Conservation (phyloP, 257 asterid species). For the Ligustrum vulgare region DNA sequence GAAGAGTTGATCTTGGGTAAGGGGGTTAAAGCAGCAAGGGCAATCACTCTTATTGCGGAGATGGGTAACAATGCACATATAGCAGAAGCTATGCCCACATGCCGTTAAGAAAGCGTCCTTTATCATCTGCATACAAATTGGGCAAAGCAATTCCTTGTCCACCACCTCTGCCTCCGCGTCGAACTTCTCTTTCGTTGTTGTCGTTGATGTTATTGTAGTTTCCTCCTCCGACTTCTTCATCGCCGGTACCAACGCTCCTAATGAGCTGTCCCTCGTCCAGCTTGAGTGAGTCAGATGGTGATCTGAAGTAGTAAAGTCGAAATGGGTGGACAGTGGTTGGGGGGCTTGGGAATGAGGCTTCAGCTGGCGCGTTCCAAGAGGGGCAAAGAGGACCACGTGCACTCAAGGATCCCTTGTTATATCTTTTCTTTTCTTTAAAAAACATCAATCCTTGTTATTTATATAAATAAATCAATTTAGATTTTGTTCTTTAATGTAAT, state of each 20-base stretch:
- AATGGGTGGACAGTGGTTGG: not conserved
- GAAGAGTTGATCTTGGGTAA: conserved; percentile 69
- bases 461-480: too few species aligned
- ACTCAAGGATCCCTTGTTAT: too few species aligned
- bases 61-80: conserved; percentile 83
- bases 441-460: too few species aligned
- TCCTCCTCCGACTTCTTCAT: conserved; percentile 25
- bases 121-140: conserved; percentile 78
- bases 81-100: conserved; percentile 87
- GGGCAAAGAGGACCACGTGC: too few species aligned
- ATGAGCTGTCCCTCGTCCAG: conserved; percentile 43
- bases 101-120: conserved; percentile 74
- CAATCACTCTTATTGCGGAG: conserved; percentile 79
- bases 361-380: too few species aligned
- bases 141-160: conserved; percentile 68
- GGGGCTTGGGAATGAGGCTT: too few species aligned
- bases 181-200: conserved; percentile 16
- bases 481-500: too few species aligned
- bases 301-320: not conserved
- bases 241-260: conserved; percentile 43
- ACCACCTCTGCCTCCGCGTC: conserved; percentile 25
- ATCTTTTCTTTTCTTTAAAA: too few species aligned
- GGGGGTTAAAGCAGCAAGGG: conserved; percentile 68
- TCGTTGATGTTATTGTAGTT: not conserved
- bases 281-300: not conserved